These are phyloP conservation scores for Entomortierella parvispora DNA, from an alignment of 192 early-diverging fungal genomes.

Conservation along the genomic window DNA sequence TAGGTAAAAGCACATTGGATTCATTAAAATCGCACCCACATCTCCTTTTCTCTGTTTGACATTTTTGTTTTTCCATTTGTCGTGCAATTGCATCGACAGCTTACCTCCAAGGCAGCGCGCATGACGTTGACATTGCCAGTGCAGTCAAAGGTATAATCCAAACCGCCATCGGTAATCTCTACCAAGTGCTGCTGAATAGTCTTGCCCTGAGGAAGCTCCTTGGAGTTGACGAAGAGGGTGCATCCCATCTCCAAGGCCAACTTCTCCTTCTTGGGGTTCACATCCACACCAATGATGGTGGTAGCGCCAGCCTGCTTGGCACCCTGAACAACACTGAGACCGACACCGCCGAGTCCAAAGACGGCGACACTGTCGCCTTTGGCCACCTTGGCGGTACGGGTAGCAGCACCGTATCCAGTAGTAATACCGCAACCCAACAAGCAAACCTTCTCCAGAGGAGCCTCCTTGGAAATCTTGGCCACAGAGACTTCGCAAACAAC, in stretches of 20 bases:
- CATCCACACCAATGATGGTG: conserved; percentile 91
- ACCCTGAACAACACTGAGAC: conserved; percentile 91
- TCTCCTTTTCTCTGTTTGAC: too few relatives aligned
- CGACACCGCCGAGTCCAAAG: conserved; percentile 96
- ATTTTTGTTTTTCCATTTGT: too few relatives aligned
- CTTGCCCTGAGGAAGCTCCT: conserved; percentile 37
- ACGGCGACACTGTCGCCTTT: conserved; percentile 82
- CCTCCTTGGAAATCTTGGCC: conserved; percentile 84
- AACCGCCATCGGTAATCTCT: conserved; percentile 93
- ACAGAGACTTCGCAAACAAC: conserved; percentile 92
- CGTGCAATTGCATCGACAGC: conserved; percentile 12
- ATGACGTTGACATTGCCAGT: conserved; percentile 93
- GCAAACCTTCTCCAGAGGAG: conserved; percentile 87
- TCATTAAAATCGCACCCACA: not conserved
- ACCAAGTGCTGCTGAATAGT: conserved; percentile 73
- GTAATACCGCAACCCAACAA: conserved; percentile 97
- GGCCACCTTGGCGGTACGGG: conserved; percentile 92
- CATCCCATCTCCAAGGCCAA: conserved; percentile 67
- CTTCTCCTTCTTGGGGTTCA: conserved; percentile 88
- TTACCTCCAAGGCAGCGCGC: conserved; percentile 92
- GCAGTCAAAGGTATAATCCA: conserved; percentile 98
- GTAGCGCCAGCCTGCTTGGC: conserved; percentile 70
- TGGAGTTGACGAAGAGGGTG: conserved; percentile 34
- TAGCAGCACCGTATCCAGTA: conserved; percentile 94
- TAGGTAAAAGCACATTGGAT: conserved; percentile 1